Evolutionary conservation across 768 basidiomycete genomes (phyloP).

Genomic region (Mycena leptocephala): DNA sequence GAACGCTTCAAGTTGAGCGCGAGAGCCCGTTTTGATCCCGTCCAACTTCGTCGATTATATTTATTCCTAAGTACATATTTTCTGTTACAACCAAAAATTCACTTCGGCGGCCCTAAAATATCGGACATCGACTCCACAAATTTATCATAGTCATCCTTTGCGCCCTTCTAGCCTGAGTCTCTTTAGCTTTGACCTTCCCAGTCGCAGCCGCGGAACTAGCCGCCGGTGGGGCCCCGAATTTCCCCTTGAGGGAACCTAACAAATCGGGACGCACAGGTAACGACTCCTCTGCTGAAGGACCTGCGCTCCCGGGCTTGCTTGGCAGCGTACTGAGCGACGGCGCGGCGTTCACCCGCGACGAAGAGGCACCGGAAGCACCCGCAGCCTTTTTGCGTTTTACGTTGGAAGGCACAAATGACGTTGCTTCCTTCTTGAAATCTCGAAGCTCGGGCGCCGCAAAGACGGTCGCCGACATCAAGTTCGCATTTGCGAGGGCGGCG

Average conservation of each 20-base stretch:
- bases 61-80: background rate
- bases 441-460: conserved; percentile 91
- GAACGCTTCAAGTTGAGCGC: background rate
- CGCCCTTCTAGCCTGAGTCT: conserved; percentile 42
- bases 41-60: background rate
- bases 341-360: conserved; percentile 74
- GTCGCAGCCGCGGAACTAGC: conserved; percentile 26
- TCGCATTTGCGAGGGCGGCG: conserved; percentile 48
- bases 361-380: conserved; percentile 48
- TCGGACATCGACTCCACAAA: conserved; percentile 86
- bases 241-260: conserved; percentile 71
- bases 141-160: conserved; percentile 81
- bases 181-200: conserved; percentile 34
- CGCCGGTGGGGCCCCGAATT: conserved; percentile 65
- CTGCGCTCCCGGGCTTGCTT: conserved; percentile 34
- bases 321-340: conserved; percentile 61
- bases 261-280: conserved; percentile 75
- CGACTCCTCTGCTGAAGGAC: conserved; percentile 48
- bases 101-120: conserved; percentile 61
- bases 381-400: conserved; percentile 82
- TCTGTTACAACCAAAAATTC: background rate
- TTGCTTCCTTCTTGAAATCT: conserved; percentile 96
- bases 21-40: conserved; percentile 12
- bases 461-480: conserved; percentile 75
- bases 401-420: conserved; percentile 89